A percentile compares a stretch with the other conserved stretches of the same genome.
These are phyloP conservation scores for Ustilago bromivora DNA, from an alignment of 1,284 basidiomycete species.

Conservation along the genomic window DNA sequence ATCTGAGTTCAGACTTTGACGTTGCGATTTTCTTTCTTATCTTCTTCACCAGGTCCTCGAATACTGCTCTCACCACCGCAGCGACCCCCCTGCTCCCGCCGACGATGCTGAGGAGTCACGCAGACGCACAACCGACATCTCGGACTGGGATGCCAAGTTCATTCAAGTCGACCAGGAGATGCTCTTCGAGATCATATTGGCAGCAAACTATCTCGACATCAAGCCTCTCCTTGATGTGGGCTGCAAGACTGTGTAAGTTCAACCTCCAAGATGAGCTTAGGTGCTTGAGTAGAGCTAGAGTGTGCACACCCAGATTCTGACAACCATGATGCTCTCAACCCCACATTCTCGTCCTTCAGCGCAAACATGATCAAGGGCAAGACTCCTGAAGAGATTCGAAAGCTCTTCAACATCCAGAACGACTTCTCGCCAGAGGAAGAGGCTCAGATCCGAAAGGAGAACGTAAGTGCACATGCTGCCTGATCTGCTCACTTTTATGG, in stretches of 20 bases:
- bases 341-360: slow-evolving; percentile 19
- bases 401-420: slow-evolving; percentile 82
- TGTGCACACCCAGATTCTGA: background rate
- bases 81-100: slow-evolving; percentile 90
- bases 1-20: background rate
- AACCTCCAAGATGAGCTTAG: background rate
- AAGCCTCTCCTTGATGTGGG: slow-evolving; percentile 98
- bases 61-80: slow-evolving; percentile 98
- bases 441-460: slow-evolving; percentile 99
- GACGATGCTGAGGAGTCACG: slow-evolving; percentile 86
- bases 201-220: slow-evolving; percentile 99
- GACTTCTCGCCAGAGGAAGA: slow-evolving; percentile 99
- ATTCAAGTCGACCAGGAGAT: slow-evolving; percentile 93
- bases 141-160: slow-evolving; percentile 99
- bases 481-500: background rate
- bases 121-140: slow-evolving; percentile 96
- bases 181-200: slow-evolving; percentile 99
- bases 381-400: slow-evolving; percentile 94
- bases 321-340: background rate
- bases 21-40: background rate
- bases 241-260: slow-evolving; percentile 88
- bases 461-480: slow-evolving; percentile 72
- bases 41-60: slow-evolving; percentile 83
- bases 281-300: background rate
- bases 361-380: slow-evolving; percentile 99